phyloP scores from a whole-genome alignment of 805 yeast genomes.

The Ogataea paraovalis region DNA sequence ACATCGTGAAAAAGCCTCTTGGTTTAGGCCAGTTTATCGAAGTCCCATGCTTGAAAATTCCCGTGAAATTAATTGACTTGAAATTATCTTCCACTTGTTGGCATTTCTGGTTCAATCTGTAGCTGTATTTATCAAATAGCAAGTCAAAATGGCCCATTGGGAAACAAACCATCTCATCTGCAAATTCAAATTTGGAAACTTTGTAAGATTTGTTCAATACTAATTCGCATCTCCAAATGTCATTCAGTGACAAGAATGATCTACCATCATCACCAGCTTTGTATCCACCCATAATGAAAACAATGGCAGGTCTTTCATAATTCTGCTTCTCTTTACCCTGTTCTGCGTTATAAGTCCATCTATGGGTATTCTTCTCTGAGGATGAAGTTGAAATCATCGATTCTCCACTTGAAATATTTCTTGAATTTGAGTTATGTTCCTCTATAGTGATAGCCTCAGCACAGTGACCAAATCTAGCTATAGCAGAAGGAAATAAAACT shows the following conservation, averaged over 20 bases:
- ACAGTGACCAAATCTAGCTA: conserved; percentile 33
- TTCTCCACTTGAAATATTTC: not conserved
- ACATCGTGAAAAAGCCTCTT: conserved; percentile 25
- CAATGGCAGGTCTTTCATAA: conserved; percentile 29
- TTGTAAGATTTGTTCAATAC: conserved; percentile 28
- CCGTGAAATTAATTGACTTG: conserved; percentile 16
- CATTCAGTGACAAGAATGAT: conserved; percentile 31
- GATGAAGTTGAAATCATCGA: not conserved
- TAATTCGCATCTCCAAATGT: conserved; percentile 32
- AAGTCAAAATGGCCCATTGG: conserved; percentile 30
- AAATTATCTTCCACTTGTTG: conserved; percentile 7
- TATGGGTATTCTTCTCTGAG: not conserved
- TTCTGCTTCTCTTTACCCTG: not conserved
- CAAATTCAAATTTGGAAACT: conserved; percentile 26
- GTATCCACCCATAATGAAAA: conserved; percentile 49
- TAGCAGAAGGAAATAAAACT: conserved; percentile 22
- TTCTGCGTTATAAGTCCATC: not conserved
- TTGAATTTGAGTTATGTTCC: conserved; percentile 22
- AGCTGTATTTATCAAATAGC: conserved; percentile 18
- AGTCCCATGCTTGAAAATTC: conserved; percentile 21
- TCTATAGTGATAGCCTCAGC: conserved; percentile 25
- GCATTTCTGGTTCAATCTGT: conserved; percentile 16
- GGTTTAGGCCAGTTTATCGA: conserved; percentile 29
- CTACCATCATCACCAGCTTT: conserved; percentile 28
- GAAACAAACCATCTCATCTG: conserved; percentile 27